These are phyloP conservation scores for Lactarius trivialis DNA, from an alignment of 768 basidiomycete genomes.

Conservation along the genomic window DNA sequence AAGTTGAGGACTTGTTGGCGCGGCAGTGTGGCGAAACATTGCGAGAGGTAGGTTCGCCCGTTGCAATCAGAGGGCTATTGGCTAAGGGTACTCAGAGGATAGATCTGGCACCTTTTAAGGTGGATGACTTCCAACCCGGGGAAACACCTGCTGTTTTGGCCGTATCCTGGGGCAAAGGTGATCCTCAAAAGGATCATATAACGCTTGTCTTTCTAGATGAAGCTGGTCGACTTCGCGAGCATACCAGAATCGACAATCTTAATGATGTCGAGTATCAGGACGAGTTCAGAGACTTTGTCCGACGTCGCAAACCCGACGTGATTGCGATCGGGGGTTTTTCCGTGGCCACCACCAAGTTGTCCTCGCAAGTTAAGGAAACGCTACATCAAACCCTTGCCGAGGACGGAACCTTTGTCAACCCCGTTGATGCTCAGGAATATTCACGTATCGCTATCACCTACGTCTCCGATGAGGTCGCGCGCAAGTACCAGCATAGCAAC, in stretches of 20 bases:
- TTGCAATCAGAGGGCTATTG: background rate
- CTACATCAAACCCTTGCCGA: conserved; percentile 26
- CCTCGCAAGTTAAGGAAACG: conserved; percentile 56
- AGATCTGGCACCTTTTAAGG: conserved; percentile 70
- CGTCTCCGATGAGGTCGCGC: conserved; percentile 84
- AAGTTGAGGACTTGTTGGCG: conserved; percentile 82
- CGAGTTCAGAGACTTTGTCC: conserved; percentile 77
- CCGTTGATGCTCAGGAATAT: conserved; percentile 27
- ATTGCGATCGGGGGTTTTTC: conserved; percentile 87
- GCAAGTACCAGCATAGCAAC: conserved; percentile 87
- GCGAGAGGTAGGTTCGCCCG: conserved; percentile 51
- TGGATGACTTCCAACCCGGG: conserved; percentile 57
- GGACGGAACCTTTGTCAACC: conserved; percentile 14
- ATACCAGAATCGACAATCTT: conserved; percentile 83
- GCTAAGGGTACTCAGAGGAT: conserved; percentile 51
- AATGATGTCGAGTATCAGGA: conserved; percentile 58
- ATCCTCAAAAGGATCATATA: conserved; percentile 86
- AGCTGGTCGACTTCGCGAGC: conserved; percentile 85
- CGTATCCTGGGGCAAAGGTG: conserved; percentile 92
- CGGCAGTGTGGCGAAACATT: conserved; percentile 59
- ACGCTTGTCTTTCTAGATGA: conserved; percentile 81
- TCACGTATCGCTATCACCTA: conserved; percentile 73
- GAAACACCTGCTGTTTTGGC: conserved; percentile 77
- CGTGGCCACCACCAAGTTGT: conserved; percentile 68
- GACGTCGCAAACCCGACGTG: conserved; percentile 78